A percentile compares a stretch with the other conserved stretches of the same genome.
Conservation (phyloP, 495 filamentous ascomycete genomes). For the Penicillium samsonianum region DNA sequence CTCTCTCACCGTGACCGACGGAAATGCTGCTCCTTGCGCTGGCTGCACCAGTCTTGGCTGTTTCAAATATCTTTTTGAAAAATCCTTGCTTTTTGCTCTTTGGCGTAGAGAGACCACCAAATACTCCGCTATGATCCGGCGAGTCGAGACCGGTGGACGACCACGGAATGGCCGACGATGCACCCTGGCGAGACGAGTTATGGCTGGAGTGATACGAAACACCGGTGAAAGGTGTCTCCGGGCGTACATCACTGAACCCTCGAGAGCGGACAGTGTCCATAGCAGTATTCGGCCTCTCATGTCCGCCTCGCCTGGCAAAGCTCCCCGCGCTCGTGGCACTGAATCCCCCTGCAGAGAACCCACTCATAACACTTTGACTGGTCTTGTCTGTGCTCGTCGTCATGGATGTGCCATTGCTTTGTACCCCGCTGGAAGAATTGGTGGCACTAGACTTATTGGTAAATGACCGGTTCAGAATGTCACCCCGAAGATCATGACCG, state of each 20-base stretch:
- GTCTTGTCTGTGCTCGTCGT: conserved; percentile 76
- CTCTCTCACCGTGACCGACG: conserved; percentile 54
- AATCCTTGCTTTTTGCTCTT: conserved; percentile 92
- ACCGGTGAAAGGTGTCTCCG: conserved; percentile 72
- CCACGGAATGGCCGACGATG: conserved; percentile 52
- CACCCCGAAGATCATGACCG: conserved; percentile 75
- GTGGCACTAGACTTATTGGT: conserved; percentile 88
- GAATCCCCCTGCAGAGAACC: conserved; percentile 82
- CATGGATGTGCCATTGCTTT: conserved; percentile 70
- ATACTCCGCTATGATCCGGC: conserved; percentile 52
- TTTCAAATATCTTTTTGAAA: conserved; percentile 94
- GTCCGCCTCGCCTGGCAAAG: conserved; percentile 65
- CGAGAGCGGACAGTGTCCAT: conserved; percentile 46
- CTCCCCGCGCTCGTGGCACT: conserved; percentile 96
- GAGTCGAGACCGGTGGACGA: conserved; percentile 34
- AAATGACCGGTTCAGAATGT: conserved; percentile 70
- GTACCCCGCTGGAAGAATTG: conserved; percentile 65
- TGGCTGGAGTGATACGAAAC: conserved; percentile 85
- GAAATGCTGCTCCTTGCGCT: conserved; percentile 85
- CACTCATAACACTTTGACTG: conserved; percentile 88
- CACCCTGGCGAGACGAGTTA: conserved; percentile 59
- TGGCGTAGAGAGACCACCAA: conserved; percentile 82
- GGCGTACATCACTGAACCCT: conserved; percentile 55
- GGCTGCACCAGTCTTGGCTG: conserved; percentile 90
- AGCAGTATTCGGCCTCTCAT: conserved; percentile 53